Conservation (phyloP, 768 basidiomycete genomes). For the Russula brevipes region DNA sequence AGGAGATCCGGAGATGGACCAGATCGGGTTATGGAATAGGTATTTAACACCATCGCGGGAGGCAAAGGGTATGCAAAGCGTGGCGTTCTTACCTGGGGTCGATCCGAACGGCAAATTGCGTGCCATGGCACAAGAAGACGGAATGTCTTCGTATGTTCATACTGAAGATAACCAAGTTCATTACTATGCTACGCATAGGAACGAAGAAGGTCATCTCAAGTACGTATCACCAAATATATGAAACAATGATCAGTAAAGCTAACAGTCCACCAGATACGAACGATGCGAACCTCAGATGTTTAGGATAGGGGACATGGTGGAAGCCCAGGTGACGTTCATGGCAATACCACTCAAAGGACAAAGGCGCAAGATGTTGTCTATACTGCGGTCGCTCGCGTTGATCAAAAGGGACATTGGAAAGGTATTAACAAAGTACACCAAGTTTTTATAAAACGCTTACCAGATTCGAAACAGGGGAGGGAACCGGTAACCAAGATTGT, state of each 20-base stretch:
- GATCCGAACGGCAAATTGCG: not conserved
- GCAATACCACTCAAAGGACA: not conserved
- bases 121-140: not conserved
- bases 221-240: too few relatives aligned
- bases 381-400: not conserved
- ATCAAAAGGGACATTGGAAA: not conserved
- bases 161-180: too few relatives aligned
- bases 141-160: not conserved
- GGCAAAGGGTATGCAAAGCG: too few relatives aligned
- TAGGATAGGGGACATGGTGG: not conserved
- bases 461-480: too few relatives aligned
- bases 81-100: not conserved
- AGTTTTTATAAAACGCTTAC: too few relatives aligned
- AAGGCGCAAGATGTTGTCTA: not conserved
- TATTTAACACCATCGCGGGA: too few relatives aligned
- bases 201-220: too few relatives aligned
- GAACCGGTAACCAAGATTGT: too few relatives aligned
- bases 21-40: not conserved
- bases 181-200: too few relatives aligned
- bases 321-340: not conserved
- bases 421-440: not conserved
- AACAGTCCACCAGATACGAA: not conserved
- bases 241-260: too few relatives aligned
- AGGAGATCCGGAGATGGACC: not conserved
- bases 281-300: not conserved